Evolutionary conservation across 352 stramenopile genomes (phyloP).

Genomic region (Phytophthora foliorum): DNA sequence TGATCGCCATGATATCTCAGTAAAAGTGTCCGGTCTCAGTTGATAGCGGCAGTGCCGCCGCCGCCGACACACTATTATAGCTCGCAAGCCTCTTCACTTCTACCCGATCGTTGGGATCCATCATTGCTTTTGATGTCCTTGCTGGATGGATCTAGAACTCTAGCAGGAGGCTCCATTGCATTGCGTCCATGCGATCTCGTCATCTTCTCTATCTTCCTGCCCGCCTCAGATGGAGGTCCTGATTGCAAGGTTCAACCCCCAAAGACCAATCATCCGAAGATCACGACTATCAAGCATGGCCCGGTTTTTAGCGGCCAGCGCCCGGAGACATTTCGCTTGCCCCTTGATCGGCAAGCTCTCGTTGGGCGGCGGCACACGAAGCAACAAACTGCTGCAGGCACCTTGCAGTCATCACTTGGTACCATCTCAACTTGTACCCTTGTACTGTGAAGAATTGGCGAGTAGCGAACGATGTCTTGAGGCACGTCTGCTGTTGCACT

Average conservation of each 20-base stretch:
- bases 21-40: not conserved
- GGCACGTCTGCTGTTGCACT: not conserved
- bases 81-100: not conserved
- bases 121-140: not conserved
- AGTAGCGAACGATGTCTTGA: not conserved
- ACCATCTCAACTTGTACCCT: not conserved
- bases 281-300: slow-evolving; percentile 6
- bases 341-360: not conserved
- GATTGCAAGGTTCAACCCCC: slow-evolving; percentile 12
- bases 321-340: slow-evolving; percentile 17
- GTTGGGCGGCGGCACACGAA: slow-evolving; percentile 28
- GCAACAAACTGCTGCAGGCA: slow-evolving; percentile 20
- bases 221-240: slow-evolving; percentile 7
- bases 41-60: not conserved
- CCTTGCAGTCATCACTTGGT: slow-evolving; percentile 12
- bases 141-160: too few species aligned
- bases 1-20: slow-evolving; percentile 8
- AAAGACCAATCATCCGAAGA: not conserved
- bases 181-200: not conserved
- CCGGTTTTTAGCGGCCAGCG: slow-evolving; percentile 8
- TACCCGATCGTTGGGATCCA: not conserved
- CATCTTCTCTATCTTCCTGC: slow-evolving; percentile 15
- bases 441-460: not conserved
- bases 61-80: not conserved
- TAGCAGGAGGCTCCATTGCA: not conserved